Evolutionary conservation across 345 rosid species (phyloP), one percentile per base, ranked within the genome.

Genomic region (Excoecaria cochinchinensis): DNA sequence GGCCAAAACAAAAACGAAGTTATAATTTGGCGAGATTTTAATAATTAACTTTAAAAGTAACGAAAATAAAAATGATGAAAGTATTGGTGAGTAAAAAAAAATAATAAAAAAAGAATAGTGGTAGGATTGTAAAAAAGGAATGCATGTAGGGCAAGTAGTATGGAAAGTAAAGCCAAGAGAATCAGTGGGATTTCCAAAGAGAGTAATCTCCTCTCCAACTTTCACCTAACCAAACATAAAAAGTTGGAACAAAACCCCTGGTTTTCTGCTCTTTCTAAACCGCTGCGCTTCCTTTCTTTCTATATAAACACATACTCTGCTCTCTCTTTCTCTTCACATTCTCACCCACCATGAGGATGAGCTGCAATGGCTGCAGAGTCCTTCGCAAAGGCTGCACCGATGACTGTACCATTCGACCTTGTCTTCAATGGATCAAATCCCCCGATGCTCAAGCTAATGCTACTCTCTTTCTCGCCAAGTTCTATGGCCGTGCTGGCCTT

Each of bases 91-190:
- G 31, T 31, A 24, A 47, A 11, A 11, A 31, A 48, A 36, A 8
- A 7, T 0, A 5, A 16, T 3, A 11, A 11, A 31, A 48, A 36
- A 8, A 7, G 0, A 5, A 16, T 3, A 6, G 17, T 24, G 75
- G 76, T 22, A 21, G 58, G 40, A 40, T 71, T 71, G 87, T 82
- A 82, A 82, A 78, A 80, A 82, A 76, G 46, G n/a, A 7, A 17
- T 82, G 87, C 85, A 82, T 82, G 82, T 69, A 70, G 84, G 84
- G 79, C 38, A 12, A 51, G 76, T 48, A 62, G 6, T 38, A 22
- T 50, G 40, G 48, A 9, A 58, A 21, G n/a, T 62, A 59, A 40
- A 63, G 58, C 8, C 38, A 67, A 66, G 40, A 63, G 61, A 71
- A 77, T 69, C 61, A 56, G 31, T 4, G 51, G 25, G 42, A 44